Evolutionary conservation across 441 rosid genomes (phyloP).

Genomic region (Pelargonium cotyledonis): DNA sequence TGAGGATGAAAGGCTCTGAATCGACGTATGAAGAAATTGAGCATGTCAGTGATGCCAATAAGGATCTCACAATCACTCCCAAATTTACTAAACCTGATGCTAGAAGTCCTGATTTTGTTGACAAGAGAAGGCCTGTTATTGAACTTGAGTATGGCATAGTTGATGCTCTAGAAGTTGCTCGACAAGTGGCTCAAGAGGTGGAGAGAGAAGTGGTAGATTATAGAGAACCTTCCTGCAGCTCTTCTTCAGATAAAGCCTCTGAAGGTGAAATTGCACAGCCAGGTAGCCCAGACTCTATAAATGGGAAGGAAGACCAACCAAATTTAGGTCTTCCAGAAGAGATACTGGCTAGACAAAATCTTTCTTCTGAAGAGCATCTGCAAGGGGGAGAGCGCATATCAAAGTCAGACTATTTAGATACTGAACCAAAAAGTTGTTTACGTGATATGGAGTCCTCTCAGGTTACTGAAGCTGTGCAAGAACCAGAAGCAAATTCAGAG

Average conservation of each 20-base stretch:
- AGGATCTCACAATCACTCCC: conserved; percentile 35
- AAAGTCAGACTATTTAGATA: conserved; percentile 32
- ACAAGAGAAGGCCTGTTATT: conserved; percentile 43
- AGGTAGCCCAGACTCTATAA: conserved; percentile 42
- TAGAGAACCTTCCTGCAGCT: conserved; percentile 55
- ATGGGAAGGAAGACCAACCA: conserved; percentile 28
- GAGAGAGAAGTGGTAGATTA: conserved; percentile 71
- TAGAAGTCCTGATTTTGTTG: conserved; percentile 35
- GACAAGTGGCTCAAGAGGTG: conserved; percentile 89
- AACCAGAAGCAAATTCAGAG: conserved; percentile 43
- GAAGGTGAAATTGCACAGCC: conserved; percentile 40
- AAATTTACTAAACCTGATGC: conserved; percentile 35
- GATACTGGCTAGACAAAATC: conserved; percentile 36
- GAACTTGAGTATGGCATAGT: conserved; percentile 64
- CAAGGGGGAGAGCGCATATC: conserved; percentile 28
- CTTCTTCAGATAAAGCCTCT: conserved; percentile 47
- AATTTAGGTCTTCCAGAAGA: conserved; percentile 34
- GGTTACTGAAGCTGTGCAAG: conserved; percentile 50
- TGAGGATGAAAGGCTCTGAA: conserved; percentile 29
- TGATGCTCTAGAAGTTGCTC: conserved; percentile 91
- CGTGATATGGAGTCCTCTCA: conserved; percentile 54
- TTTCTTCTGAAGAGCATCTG: conserved; percentile 32
- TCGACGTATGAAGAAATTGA: conserved; percentile 36
- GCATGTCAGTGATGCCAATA: conserved; percentile 31
- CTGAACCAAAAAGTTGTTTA: conserved; percentile 34